These are phyloP conservation scores for Diaporthe vexans DNA, from an alignment of 2,329 filamentous ascomycete genomes.

Conservation along the genomic window DNA sequence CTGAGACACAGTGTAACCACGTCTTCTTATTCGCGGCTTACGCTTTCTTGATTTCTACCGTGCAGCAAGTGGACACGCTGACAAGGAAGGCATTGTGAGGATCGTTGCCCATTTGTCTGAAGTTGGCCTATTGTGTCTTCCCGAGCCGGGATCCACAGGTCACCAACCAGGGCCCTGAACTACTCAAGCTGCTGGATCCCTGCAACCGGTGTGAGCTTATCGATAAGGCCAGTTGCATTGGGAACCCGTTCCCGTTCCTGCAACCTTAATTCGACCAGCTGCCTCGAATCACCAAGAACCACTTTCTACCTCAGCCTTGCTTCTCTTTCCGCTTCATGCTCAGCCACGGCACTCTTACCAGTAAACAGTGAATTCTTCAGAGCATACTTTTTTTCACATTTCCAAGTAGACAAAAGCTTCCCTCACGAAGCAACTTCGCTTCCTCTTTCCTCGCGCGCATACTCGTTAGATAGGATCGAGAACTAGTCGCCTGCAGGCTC, in stretches of 20 bases:
- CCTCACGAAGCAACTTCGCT: not conserved
- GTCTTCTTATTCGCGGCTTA: not conserved
- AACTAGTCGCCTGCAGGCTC: conserved; percentile 14
- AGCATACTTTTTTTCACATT: not conserved
- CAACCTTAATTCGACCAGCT: conserved; percentile 27
- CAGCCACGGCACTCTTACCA: not conserved
- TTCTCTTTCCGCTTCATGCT: not conserved
- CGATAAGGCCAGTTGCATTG: conserved; percentile 11
- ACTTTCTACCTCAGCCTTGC: not conserved
- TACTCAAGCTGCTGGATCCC: not conserved
- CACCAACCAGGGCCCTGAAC: not conserved
- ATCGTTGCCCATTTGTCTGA: too few relatives aligned
- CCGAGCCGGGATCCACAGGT: not conserved
- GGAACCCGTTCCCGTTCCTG: conserved; percentile 1
- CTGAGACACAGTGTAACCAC: conserved; percentile 12
- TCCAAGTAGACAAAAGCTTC: not conserved
- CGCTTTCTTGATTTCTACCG: not conserved
- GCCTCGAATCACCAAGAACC: conserved; percentile 4
- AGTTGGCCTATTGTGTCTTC: not conserved
- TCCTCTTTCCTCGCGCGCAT: not conserved
- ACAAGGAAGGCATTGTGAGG: conserved; percentile 18
- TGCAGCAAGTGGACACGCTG: not conserved
- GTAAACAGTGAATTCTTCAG: not conserved
- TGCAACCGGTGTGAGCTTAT: not conserved
- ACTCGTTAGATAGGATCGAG: not conserved